These are phyloP conservation scores for Camelina hispida DNA, from an alignment of 345 rosid species.

Conservation along the genomic window DNA sequence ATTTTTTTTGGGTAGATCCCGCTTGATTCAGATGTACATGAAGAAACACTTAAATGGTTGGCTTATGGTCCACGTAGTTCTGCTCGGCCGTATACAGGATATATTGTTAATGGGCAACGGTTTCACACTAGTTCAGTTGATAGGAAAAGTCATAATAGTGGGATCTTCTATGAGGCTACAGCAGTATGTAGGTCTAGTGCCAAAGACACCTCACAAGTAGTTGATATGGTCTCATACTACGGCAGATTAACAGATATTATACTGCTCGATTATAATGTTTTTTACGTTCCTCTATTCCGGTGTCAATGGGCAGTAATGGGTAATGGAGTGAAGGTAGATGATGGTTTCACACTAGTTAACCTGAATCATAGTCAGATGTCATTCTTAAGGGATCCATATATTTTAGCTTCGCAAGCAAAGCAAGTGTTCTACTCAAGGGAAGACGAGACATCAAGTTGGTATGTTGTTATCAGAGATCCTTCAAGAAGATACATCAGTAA, in stretches of 20 bases:
- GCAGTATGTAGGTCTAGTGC: not conserved
- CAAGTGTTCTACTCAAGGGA: not conserved
- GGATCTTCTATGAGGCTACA: not conserved
- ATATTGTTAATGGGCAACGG: not conserved
- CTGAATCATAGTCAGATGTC: not conserved
- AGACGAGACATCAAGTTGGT: not conserved
- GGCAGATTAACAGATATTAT: not conserved
- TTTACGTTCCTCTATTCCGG: not conserved
- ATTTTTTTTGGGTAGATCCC: not conserved
- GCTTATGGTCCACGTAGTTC: not conserved
- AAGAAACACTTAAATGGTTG: not conserved
- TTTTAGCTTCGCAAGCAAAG: not conserved
- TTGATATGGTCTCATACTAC: not conserved
- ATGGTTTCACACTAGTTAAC: constrained; percentile 5
- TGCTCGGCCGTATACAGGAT: not conserved
- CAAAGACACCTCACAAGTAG: not conserved
- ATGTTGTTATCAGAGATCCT: not conserved
- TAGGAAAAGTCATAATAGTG: constrained; percentile 1
- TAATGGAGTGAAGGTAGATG: not conserved
- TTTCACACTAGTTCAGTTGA: not conserved
- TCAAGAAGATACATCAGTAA: not conserved
- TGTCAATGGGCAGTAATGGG: not conserved
- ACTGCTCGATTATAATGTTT: not conserved
- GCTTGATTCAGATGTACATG: not conserved
- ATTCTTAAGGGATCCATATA: not conserved